A percentile compares a stretch with the other conserved stretches of the same genome.
Conservation (phyloP, 148 eudicot species). For the Camellia japonica region DNA sequence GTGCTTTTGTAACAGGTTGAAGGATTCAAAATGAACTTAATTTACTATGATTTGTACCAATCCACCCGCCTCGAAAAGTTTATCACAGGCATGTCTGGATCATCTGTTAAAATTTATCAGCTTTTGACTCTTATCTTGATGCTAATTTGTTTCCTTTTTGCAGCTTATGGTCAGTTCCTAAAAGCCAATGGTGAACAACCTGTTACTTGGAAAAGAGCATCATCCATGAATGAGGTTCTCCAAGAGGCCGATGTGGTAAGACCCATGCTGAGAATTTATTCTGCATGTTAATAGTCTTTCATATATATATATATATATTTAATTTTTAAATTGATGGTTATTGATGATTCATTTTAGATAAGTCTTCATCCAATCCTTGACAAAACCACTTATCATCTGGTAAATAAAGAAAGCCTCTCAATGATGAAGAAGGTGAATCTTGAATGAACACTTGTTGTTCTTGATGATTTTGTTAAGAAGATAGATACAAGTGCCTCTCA, state of each 20-base stretch:
- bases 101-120: not conserved
- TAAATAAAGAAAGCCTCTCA: slow-evolving; percentile 86
- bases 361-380: slow-evolving; percentile 92
- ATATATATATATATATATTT: not conserved
- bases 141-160: slow-evolving; percentile 11
- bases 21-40: slow-evolving; percentile 98
- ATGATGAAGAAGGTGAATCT: slow-evolving; percentile 82
- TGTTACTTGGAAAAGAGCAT: slow-evolving; percentile 94
- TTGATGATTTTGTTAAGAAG: not conserved
- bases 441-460: not conserved
- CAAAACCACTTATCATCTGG: slow-evolving; percentile 95
- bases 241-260: slow-evolving; percentile 84
- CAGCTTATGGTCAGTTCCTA: slow-evolving; percentile 95
- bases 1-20: slow-evolving; percentile 58
- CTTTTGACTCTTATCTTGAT: not conserved
- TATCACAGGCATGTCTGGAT: slow-evolving; percentile 64
- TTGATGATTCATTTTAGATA: slow-evolving; percentile 47
- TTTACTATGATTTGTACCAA: slow-evolving; percentile 91
- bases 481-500: not conserved
- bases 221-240: slow-evolving; percentile 91
- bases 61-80: slow-evolving; percentile 93
- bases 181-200: slow-evolving; percentile 90
- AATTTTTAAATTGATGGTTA: not conserved
- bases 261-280: not conserved
- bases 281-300: not conserved